These are phyloP conservation scores for Kodamaea jinghongensis DNA, from an alignment of 805 yeast genomes.

Conservation along the genomic window DNA sequence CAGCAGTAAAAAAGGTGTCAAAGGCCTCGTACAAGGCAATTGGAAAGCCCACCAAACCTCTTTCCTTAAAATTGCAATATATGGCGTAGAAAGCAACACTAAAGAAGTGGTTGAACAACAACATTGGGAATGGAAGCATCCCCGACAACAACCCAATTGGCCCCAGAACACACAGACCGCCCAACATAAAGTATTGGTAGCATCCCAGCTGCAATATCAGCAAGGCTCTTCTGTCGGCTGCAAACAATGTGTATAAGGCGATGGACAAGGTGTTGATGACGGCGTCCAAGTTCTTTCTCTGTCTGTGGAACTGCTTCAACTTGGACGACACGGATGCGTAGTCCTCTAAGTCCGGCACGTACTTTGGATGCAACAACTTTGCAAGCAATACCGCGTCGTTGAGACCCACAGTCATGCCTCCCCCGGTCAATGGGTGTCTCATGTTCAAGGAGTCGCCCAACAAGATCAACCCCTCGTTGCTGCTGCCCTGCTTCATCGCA, in stretches of 20 bases:
- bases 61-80: conserved; percentile 58
- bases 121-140: conserved; percentile 67
- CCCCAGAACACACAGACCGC: conserved; percentile 73
- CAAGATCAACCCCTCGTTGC: conserved; percentile 69
- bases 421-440: conserved; percentile 98
- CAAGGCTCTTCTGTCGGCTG: conserved; percentile 72
- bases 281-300: conserved; percentile 74
- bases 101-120: conserved; percentile 81
- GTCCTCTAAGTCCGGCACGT: conserved; percentile 56
- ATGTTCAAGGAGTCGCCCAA: conserved; percentile 94
- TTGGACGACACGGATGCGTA: conserved; percentile 54
- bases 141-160: conserved; percentile 88
- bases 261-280: conserved; percentile 88
- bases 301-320: conserved; percentile 66
- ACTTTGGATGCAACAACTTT: conserved; percentile 54
- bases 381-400: conserved; percentile 76
- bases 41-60: conserved; percentile 68
- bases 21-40: conserved; percentile 68
- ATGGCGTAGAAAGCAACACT: conserved; percentile 86
- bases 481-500: conserved; percentile 59
- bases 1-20: conserved; percentile 69
- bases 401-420: conserved; percentile 98
- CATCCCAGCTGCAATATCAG: conserved; percentile 81
- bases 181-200: conserved; percentile 77
- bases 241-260: conserved; percentile 86